Evolutionary conservation across 2,329 filamentous ascomycete species (phyloP).

Genomic region (Arthrobotrys conoides): DNA sequence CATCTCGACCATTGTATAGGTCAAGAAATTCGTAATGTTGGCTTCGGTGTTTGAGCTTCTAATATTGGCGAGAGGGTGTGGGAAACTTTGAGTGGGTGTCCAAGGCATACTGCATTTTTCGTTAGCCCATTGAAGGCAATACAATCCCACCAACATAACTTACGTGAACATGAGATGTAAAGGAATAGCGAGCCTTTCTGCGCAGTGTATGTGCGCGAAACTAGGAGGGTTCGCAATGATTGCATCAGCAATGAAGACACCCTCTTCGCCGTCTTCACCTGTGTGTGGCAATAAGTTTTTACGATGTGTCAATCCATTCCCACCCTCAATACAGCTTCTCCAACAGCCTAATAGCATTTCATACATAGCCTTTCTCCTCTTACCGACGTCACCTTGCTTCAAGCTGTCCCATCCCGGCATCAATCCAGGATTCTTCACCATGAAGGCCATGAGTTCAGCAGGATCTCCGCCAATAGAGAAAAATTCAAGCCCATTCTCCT

Average conservation of each 20-base stretch:
- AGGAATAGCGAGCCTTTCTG: constrained; percentile 81
- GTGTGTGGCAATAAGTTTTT: constrained; percentile 59
- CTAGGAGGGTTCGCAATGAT: constrained; percentile 85
- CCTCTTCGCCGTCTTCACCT: constrained; percentile 61
- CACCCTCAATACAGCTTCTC: constrained; percentile 83
- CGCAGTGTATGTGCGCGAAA: constrained; percentile 81
- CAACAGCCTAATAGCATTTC: constrained; percentile 88
- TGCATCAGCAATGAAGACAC: constrained; percentile 81
- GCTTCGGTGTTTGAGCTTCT: constrained; percentile 81
- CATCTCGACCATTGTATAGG: constrained; percentile 88
- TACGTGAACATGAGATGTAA: constrained; percentile 92
- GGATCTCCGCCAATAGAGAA: constrained; percentile 83
- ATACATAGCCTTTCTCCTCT: constrained; percentile 80
- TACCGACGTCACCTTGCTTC: constrained; percentile 81
- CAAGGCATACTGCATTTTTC: constrained; percentile 80
- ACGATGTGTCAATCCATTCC: constrained; percentile 63
- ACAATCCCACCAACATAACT: constrained; percentile 65
- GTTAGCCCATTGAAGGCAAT: constrained; percentile 9
- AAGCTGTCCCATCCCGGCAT: constrained; percentile 86
- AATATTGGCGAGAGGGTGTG: constrained; percentile 87
- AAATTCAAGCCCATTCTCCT: constrained; percentile 80
- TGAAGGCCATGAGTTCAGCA: constrained; percentile 84
- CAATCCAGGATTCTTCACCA: constrained; percentile 89
- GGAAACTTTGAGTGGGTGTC: constrained; percentile 86
- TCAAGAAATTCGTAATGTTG: constrained; percentile 84